These are phyloP conservation scores for Ceratocystis eucalypticola DNA, from an alignment of 2,329 filamentous ascomycete species.

Conservation along the genomic window DNA sequence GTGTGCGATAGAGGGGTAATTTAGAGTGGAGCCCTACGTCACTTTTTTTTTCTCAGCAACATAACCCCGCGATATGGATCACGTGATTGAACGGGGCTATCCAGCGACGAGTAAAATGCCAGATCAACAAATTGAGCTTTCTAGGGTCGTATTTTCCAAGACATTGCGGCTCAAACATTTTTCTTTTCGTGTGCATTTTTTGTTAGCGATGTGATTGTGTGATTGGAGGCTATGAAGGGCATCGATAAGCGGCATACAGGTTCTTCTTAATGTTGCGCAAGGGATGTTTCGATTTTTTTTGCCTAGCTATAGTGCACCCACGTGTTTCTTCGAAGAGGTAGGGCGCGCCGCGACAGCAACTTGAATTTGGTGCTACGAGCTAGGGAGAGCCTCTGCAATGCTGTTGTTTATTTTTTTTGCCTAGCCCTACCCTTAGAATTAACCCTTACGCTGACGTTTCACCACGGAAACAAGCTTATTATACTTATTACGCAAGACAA, in stretches of 20 bases:
- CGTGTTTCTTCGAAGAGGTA: too few species aligned
- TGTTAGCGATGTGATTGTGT: too few species aligned
- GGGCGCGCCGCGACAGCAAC: too few species aligned
- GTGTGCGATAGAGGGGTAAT: constrained; percentile 7
- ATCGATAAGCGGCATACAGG: too few species aligned
- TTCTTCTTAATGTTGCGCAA: too few species aligned
- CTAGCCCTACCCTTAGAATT: background rate
- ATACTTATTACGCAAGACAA: too few species aligned
- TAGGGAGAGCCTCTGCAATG: too few species aligned
- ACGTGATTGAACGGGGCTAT: background rate
- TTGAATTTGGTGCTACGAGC: too few species aligned
- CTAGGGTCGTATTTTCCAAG: background rate
- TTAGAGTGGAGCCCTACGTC: constrained; percentile 1
- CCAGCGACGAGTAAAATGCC: background rate
- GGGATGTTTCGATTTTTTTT: too few species aligned
- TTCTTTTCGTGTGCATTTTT: background rate
- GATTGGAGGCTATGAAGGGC: too few species aligned
- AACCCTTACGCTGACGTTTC: background rate
- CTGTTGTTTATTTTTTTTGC: background rate
- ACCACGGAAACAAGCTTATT: background rate
- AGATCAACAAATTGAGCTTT: background rate
- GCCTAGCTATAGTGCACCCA: too few species aligned
- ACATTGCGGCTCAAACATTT: background rate
- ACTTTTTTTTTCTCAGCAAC: background rate
- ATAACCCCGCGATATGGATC: background rate